Conservation (phyloP, 2,329 filamentous ascomycete genomes). For the Leptographium galeiforme region DNA sequence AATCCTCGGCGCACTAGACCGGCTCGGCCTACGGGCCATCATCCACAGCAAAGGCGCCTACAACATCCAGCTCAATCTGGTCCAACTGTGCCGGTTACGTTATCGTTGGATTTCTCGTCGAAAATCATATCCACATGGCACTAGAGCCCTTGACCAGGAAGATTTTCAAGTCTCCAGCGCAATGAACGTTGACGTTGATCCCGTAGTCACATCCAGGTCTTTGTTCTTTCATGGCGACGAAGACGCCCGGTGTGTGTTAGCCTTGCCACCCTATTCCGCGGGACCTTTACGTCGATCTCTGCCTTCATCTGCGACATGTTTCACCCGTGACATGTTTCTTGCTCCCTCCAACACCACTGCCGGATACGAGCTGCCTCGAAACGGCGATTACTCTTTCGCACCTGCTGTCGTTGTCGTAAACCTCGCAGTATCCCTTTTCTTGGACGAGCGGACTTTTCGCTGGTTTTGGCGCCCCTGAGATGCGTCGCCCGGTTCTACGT, state of each 20-base stretch:
- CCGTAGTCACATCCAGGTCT: no score
- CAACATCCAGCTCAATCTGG: constrained; percentile 67
- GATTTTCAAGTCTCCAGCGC: constrained; percentile 32
- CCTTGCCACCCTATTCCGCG: no score
- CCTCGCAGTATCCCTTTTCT: no score
- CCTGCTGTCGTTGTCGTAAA: no score
- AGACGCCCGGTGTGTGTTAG: no score
- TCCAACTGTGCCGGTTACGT: constrained; percentile 72
- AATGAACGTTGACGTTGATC: constrained; percentile 46
- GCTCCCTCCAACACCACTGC: no score
- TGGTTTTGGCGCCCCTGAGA: constrained; percentile 73
- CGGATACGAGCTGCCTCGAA: no score
- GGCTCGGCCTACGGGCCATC: constrained; percentile 65
- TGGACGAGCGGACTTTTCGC: constrained; percentile 58
- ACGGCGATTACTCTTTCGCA: no score
- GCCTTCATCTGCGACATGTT: no score
- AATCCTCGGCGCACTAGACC: constrained; percentile 68
- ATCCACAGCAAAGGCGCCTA: constrained; percentile 75
- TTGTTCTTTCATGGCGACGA: no score
- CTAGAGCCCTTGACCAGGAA: not conserved
- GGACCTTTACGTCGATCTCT: no score
- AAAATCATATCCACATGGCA: not conserved
- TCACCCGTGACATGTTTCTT: no score
- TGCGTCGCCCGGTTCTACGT: constrained; percentile 64
- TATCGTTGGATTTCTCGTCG: constrained; percentile 64